Percentiles rank a stretch among this genome's conserved stretches.
These are phyloP conservation scores for Monosporascus cannonballus DNA, from an alignment of 2,329 filamentous ascomycete genomes.

Conservation along the genomic window DNA sequence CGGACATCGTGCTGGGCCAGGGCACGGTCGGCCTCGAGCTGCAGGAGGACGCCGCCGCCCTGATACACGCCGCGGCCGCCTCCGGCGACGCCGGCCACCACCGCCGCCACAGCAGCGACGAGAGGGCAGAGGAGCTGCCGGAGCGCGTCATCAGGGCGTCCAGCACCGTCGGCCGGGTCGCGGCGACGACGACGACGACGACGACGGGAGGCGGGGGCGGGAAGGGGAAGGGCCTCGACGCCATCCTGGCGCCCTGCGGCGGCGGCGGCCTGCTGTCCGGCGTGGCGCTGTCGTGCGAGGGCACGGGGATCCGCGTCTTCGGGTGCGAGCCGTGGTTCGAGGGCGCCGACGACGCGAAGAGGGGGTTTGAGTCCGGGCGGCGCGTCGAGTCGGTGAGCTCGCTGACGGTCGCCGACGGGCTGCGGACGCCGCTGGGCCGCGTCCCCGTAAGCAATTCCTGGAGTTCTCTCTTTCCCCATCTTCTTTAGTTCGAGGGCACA, in stretches of 20 bases:
- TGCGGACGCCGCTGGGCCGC: constrained; percentile 74
- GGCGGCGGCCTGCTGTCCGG: constrained; percentile 86
- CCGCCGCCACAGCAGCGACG: constrained; percentile 4
- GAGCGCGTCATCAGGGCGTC: constrained; percentile 10
- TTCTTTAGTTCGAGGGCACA: too few species aligned
- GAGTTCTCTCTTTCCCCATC: too few species aligned
- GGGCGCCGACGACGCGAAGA: constrained; percentile 75
- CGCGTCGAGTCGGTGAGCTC: constrained; percentile 65
- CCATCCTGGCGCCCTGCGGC: constrained; percentile 76
- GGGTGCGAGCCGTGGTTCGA: constrained; percentile 79
- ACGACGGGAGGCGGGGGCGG: constrained; percentile 2
- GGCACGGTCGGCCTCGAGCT: constrained; percentile 85
- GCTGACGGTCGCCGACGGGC: constrained; percentile 81
- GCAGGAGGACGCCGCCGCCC: constrained; percentile 60
- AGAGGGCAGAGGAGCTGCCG: constrained; percentile 7
- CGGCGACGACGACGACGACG: not conserved
- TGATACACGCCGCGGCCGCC: constrained; percentile 34
- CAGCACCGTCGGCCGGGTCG: constrained; percentile 5
- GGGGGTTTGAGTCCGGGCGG: constrained; percentile 59
- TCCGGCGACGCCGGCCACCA: constrained; percentile 6
- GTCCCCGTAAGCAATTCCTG: constrained; percentile 38
- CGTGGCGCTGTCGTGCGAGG: constrained; percentile 68
- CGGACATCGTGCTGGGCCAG: constrained; percentile 85
- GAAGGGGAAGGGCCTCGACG: constrained; percentile 45
- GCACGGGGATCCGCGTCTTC: constrained; percentile 70